A percentile compares a stretch with the other conserved stretches of the same genome.
Conservation (phyloP, 2,329 filamentous ascomycete genomes). For the Cladorrhinum sp. region DNA sequence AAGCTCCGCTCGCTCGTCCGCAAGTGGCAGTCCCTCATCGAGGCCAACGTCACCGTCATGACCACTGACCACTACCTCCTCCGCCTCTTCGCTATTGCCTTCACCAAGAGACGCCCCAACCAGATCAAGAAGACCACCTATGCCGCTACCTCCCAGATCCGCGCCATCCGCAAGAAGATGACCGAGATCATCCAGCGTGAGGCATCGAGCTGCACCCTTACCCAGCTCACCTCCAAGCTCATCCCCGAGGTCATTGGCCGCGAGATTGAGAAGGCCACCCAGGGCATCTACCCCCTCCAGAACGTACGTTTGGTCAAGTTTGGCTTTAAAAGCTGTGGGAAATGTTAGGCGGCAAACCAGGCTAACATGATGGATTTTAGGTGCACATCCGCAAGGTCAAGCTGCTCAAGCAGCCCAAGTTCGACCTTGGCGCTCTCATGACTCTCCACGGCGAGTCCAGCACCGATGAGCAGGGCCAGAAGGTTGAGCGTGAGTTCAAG, state of each 20-base stretch:
- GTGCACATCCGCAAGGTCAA: conserved; percentile 99
- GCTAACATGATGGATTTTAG: conserved; percentile 47
- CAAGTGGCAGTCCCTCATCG: conserved; percentile 99
- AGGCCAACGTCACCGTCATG: conserved; percentile 99
- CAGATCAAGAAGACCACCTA: conserved; percentile 99
- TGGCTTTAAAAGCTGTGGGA: not conserved
- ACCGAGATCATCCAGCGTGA: conserved; percentile 97
- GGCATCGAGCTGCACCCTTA: conserved; percentile 88
- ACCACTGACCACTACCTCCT: conserved; percentile 99
- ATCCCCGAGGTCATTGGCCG: conserved; percentile 99
- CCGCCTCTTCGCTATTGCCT: conserved; percentile 97
- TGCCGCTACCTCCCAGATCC: conserved; percentile 93
- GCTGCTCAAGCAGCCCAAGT: conserved; percentile 97
- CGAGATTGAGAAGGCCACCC: conserved; percentile 99
- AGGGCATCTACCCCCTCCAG: conserved; percentile 99
- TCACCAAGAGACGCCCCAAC: conserved; percentile 98
- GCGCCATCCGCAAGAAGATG: conserved; percentile 99
- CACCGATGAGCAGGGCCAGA: conserved; percentile 94
- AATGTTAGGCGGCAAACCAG: not conserved
- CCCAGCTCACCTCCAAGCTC: conserved; percentile 96
- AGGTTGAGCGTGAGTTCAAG: conserved; percentile 99
- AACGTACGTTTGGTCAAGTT: conserved; percentile 63
- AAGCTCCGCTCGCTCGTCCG: conserved; percentile 98
- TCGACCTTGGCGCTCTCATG: conserved; percentile 95
- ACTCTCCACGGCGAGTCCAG: conserved; percentile 96